phyloP scores from a whole-genome alignment of 2,329 filamentous ascomycete species.

The Claviceps sp. region DNA sequence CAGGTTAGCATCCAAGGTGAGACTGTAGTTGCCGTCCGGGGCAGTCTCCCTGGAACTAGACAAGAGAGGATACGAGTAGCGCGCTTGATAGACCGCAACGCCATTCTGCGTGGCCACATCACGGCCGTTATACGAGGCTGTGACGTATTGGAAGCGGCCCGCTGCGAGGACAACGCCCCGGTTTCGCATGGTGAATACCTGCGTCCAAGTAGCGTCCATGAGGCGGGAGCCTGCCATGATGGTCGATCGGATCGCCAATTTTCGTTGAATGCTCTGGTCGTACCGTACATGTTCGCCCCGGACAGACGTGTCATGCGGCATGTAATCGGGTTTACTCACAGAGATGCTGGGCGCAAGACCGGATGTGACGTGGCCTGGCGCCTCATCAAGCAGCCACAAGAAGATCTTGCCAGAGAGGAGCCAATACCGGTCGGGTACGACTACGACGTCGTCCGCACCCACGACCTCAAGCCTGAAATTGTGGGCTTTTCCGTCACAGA shows the following conservation, averaged over 20 bases:
- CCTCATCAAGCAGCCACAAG: constrained; percentile 54
- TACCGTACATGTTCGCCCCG: constrained; percentile 17
- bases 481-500: constrained; percentile 53
- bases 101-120: constrained; percentile 4
- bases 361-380: constrained; percentile 31
- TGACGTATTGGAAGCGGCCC: constrained; percentile 26
- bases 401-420: constrained; percentile 69
- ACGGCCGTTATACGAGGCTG: constrained; percentile 8
- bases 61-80: constrained; percentile 9
- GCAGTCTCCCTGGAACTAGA: background rate
- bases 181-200: constrained; percentile 40
- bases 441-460: constrained; percentile 48
- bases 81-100: background rate
- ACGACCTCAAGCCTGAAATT: constrained; percentile 54
- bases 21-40: constrained; percentile 3
- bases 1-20: constrained; percentile 18
- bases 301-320: background rate
- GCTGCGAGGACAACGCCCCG: constrained; percentile 30
- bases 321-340: background rate
- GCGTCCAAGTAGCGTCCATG: constrained; percentile 34
- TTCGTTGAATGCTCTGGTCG: constrained; percentile 37
- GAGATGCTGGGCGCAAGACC: constrained; percentile 1
- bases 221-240: constrained; percentile 25
- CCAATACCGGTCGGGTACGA: constrained; percentile 39
- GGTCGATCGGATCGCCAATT: constrained; percentile 43